phyloP scores from a whole-genome alignment of 2,329 filamentous ascomycete genomes.

The Neoscytalidium dimidiatum region DNA sequence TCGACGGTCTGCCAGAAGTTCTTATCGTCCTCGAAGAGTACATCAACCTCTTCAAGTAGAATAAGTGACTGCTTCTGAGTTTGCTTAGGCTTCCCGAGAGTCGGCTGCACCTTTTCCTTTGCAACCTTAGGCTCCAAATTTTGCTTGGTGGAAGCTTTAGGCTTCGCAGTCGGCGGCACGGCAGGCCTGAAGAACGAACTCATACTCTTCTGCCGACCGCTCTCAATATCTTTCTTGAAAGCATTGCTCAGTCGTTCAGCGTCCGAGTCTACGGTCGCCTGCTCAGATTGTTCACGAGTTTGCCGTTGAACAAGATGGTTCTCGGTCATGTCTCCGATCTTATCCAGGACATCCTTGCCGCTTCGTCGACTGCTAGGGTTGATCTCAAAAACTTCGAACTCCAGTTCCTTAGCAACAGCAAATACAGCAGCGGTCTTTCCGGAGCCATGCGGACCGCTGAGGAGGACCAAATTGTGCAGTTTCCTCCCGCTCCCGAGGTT shows the following conservation, averaged over 20 bases:
- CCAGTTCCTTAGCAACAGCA: conserved; percentile 87
- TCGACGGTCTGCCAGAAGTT: conserved; percentile 88
- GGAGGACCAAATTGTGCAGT: conserved; percentile 74
- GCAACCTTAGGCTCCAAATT: not conserved
- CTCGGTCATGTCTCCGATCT: conserved; percentile 92
- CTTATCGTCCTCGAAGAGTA: conserved; percentile 93
- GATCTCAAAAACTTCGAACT: conserved; percentile 94
- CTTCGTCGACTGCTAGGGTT: conserved; percentile 80
- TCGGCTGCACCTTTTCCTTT: conserved; percentile 26
- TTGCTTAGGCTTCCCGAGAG: conserved; percentile 37
- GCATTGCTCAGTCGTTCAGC: conserved; percentile 44
- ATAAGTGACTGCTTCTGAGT: conserved; percentile 91
- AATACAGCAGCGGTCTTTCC: conserved; percentile 94
- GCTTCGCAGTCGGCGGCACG: conserved; percentile 23
- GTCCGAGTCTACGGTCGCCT: conserved; percentile 35
- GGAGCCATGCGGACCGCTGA: conserved; percentile 86
- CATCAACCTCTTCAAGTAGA: conserved; percentile 87
- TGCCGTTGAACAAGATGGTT: conserved; percentile 80
- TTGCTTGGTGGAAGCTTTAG: not conserved
- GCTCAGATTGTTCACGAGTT: conserved; percentile 23
- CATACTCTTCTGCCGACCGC: conserved; percentile 76
- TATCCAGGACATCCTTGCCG: conserved; percentile 87
- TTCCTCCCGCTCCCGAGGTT: conserved; percentile 44
- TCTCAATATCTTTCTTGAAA: conserved; percentile 61
- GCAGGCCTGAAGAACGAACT: conserved; percentile 71